Percentiles rank a stretch among this genome's conserved stretches.
Conservation (phyloP, 2,329 filamentous ascomycete genomes). For the Sphaerostilbella broomeana region DNA sequence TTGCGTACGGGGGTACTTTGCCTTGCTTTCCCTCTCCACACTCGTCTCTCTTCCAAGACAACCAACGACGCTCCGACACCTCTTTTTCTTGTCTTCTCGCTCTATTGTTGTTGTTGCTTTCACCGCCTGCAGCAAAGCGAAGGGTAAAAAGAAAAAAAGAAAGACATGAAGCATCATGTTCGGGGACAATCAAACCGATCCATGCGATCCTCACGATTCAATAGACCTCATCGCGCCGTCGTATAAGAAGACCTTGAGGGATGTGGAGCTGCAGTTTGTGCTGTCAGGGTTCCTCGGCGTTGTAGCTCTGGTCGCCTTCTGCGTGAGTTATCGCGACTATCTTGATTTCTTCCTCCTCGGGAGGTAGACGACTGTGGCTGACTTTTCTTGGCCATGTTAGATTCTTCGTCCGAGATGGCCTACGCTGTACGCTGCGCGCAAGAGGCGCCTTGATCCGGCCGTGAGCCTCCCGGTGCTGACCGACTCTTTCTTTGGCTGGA, state of each 20-base stretch:
- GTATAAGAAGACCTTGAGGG: constrained; percentile 31
- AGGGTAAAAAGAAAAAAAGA: too few relatives aligned
- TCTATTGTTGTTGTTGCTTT: too few relatives aligned
- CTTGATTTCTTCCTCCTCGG: too few relatives aligned
- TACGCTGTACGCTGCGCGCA: constrained; percentile 80
- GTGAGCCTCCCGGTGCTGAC: constrained; percentile 69
- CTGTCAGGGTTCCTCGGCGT: constrained; percentile 66
- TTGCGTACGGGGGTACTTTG: too few relatives aligned
- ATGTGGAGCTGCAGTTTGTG: constrained; percentile 59
- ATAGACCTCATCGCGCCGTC: constrained; percentile 21
- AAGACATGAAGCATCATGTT: constrained; percentile 13
- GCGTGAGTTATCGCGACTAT: constrained; percentile 42
- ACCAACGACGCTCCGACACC: too few relatives aligned
- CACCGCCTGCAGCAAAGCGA: not conserved
- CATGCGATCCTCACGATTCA: constrained; percentile 19
- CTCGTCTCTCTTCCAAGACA: too few relatives aligned
- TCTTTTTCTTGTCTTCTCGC: too few relatives aligned
- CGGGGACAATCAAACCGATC: constrained; percentile 14
- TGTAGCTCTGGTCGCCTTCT: constrained; percentile 68
- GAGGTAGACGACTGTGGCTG: not conserved
- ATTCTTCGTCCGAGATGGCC: constrained; percentile 87
- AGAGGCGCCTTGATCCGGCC: constrained; percentile 58
- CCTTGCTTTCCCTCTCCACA: too few relatives aligned
- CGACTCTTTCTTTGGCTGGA: constrained; percentile 86
- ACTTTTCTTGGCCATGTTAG: constrained; percentile 35